Conservation (phyloP, 768 basidiomycete species). For the Boletus patriciae region DNA sequence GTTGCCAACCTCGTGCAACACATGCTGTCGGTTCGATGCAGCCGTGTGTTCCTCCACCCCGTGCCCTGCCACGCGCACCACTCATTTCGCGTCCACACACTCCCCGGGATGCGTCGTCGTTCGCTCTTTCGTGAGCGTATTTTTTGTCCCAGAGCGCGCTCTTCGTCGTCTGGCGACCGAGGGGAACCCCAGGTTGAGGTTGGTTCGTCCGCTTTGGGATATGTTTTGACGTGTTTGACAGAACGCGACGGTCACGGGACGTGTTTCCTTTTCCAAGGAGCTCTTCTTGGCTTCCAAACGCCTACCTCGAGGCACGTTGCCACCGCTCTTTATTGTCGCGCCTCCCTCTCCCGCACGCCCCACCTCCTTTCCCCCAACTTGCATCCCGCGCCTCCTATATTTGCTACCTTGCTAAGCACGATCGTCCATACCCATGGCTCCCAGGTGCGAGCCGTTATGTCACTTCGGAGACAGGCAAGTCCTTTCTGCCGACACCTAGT, state of each 20-base stretch:
- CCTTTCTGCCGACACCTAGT: slow-evolving; percentile 11
- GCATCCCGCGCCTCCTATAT: slow-evolving; percentile 1
- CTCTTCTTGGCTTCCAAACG: slow-evolving; percentile 26
- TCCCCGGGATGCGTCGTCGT: not conserved
- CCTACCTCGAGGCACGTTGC: slow-evolving; percentile 32
- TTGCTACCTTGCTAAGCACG: slow-evolving; percentile 3
- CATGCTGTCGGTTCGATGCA: slow-evolving; percentile 12
- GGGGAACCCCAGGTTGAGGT: slow-evolving; percentile 25
- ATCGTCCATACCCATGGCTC: slow-evolving; percentile 34
- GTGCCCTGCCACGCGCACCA: slow-evolving; percentile 9
- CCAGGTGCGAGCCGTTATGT: slow-evolving; percentile 72
- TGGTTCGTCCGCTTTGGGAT: slow-evolving; percentile 6
- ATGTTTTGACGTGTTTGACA: slow-evolving; percentile 26
- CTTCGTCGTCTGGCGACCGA: not conserved
- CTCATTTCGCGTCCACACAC: not conserved
- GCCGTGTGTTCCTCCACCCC: slow-evolving; percentile 17
- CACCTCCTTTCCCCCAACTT: slow-evolving; percentile 1
- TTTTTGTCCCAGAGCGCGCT: not conserved
- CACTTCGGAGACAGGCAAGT: slow-evolving; percentile 74
- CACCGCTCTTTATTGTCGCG: slow-evolving; percentile 26
- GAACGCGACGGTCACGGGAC: slow-evolving; percentile 40
- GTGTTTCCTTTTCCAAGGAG: slow-evolving; percentile 33
- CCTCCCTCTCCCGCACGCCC: slow-evolving; percentile 11
- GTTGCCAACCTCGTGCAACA: slow-evolving; percentile 20
- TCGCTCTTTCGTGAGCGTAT: not conserved